These are phyloP conservation scores for Daedaleopsis sinensis DNA, from an alignment of 768 basidiomycete genomes.

Conservation along the genomic window DNA sequence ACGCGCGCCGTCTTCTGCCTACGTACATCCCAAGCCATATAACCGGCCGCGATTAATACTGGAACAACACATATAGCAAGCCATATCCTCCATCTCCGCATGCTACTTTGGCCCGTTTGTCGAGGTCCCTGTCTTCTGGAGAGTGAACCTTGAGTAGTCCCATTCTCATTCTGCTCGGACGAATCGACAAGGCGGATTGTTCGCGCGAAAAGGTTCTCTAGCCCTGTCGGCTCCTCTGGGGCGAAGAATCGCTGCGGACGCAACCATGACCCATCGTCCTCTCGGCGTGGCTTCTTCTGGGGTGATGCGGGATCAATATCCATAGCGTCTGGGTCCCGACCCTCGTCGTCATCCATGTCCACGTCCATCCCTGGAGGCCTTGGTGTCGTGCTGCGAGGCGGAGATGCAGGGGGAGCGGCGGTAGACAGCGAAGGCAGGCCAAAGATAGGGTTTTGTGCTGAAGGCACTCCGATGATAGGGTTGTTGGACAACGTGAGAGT, in stretches of 20 bases:
- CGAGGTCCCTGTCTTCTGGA: neutral
- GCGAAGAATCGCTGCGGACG: conserved; percentile 77
- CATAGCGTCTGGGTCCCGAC: conserved; percentile 50
- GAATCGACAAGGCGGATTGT: conserved; percentile 41
- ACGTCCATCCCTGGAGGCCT: conserved; percentile 21
- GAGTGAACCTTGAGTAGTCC: neutral
- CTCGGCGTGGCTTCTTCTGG: conserved; percentile 16
- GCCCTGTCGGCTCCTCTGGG: conserved; percentile 76
- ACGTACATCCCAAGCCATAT: conserved; percentile 16
- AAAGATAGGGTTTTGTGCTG: conserved; percentile 55
- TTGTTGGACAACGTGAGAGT: conserved; percentile 67
- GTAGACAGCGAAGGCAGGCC: conserved; percentile 64
- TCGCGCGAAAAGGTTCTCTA: conserved; percentile 69
- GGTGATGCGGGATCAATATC: conserved; percentile 48
- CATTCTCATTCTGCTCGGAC: conserved; percentile 14
- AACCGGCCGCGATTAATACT: conserved; percentile 4
- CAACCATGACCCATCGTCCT: conserved; percentile 53
- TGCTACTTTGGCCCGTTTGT: neutral
- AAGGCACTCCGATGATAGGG: conserved; percentile 46
- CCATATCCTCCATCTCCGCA: conserved; percentile 10
- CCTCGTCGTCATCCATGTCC: conserved; percentile 32
- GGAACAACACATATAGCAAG: conserved; percentile 13
- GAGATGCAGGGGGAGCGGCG: conserved; percentile 24
- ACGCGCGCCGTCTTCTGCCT: neutral
- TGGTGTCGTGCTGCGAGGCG: conserved; percentile 4